Evolutionary conservation across 345 rosid genomes (phyloP).

Genomic region (Syzygium grande): DNA sequence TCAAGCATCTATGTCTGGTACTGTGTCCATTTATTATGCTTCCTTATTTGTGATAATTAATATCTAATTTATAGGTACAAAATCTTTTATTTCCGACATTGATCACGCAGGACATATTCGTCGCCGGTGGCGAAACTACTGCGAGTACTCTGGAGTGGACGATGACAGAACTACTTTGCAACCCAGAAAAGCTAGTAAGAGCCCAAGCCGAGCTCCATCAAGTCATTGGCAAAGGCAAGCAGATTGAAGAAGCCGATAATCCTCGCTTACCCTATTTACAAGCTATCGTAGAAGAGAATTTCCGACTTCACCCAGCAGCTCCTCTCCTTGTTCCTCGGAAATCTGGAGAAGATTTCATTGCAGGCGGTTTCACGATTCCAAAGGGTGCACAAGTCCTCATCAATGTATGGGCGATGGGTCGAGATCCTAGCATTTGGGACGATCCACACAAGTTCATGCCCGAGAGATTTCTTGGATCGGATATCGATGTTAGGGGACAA

Average conservation of each 20-base stretch:
- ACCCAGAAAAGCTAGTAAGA: not conserved
- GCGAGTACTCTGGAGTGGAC: not conserved
- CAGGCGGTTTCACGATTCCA: not conserved
- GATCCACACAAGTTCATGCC: not conserved
- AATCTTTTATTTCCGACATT: not conserved
- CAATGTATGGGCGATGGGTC: not conserved
- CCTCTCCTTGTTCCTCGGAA: not conserved
- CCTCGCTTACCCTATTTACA: not conserved
- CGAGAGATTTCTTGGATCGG: not conserved
- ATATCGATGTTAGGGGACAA: not conserved
- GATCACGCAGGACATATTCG: not conserved
- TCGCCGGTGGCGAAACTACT: not conserved
- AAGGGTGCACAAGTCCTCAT: not conserved
- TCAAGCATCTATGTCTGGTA: not conserved
- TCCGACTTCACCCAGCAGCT: not conserved
- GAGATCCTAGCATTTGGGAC: not conserved
- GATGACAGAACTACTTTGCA: not conserved
- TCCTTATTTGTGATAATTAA: not conserved
- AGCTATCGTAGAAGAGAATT: not conserved
- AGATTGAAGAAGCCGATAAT: not conserved
- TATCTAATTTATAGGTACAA: not conserved
- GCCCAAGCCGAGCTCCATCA: not conserved
- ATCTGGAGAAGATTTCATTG: not conserved
- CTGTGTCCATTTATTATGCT: not conserved
- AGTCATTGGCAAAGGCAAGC: not conserved